Evolutionary conservation across 805 yeast species (phyloP).

Genomic region (Lipomyces chichibuensis): DNA sequence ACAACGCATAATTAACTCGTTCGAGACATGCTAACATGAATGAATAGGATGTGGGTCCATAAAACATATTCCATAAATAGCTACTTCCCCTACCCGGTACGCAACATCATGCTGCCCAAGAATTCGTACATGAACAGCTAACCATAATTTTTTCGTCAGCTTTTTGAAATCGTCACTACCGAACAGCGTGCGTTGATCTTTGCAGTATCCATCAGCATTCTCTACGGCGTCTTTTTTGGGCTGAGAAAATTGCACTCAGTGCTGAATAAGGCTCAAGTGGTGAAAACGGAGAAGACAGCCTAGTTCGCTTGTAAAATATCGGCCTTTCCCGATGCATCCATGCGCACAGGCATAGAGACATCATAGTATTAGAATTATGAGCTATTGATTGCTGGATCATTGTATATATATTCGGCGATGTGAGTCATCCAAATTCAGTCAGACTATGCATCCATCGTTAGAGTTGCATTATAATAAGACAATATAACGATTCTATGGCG

Average conservation of each 20-base stretch:
- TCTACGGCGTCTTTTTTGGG: constrained; percentile 6
- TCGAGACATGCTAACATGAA: not conserved
- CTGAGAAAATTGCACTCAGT: constrained; percentile 14
- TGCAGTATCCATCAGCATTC: constrained; percentile 12
- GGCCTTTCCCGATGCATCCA: not conserved
- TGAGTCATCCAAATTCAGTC: not conserved
- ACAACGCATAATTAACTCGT: not conserved
- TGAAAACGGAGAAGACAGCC: not conserved
- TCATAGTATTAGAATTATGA: not conserved
- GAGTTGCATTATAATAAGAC: not conserved
- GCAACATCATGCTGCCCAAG: not conserved
- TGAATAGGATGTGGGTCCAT: constrained; percentile 30
- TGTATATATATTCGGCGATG: not conserved
- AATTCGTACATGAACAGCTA: not conserved
- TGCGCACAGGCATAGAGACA: not conserved
- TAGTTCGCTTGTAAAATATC: not conserved
- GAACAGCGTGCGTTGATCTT: constrained; percentile 22
- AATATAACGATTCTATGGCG: not conserved
- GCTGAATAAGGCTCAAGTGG: not conserved
- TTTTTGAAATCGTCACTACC: constrained; percentile 12
- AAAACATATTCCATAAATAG: constrained; percentile 20
- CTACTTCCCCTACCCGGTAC: constrained; percentile 28
- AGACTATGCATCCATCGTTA: not conserved
- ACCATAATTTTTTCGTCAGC: not conserved
- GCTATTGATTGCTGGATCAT: not conserved